A percentile compares a stretch with the other conserved stretches of the same genome.
Conservation (phyloP, 495 filamentous ascomycete genomes). For the Hyphodiscus hymeniophilus region DNA sequence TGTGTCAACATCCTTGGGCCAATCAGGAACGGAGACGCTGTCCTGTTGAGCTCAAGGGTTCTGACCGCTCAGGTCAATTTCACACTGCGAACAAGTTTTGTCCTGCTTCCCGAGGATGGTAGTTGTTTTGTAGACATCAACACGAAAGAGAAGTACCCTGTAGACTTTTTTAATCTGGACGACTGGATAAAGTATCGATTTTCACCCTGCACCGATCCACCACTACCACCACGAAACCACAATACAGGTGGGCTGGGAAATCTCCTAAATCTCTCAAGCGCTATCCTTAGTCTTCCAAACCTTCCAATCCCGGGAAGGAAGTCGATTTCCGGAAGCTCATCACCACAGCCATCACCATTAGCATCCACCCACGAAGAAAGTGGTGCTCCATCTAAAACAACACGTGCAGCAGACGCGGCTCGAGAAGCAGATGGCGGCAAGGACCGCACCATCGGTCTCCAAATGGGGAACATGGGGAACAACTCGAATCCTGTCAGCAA, state of each 20-base stretch:
- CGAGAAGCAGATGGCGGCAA: constrained; percentile 25
- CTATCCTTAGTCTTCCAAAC: constrained; percentile 22
- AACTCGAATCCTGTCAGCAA: constrained; percentile 23
- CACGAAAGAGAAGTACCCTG: constrained; percentile 70
- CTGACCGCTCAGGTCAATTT: constrained; percentile 94
- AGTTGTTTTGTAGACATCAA: constrained; percentile 80
- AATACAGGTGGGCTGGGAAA: constrained; percentile 8
- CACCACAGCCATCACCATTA: background rate
- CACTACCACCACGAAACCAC: constrained; percentile 37
- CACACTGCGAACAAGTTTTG: constrained; percentile 77
- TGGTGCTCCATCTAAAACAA: constrained; percentile 17
- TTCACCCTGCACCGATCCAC: constrained; percentile 64
- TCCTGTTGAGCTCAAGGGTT: constrained; percentile 81
- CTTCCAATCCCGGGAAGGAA: constrained; percentile 22
- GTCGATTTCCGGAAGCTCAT: constrained; percentile 2
- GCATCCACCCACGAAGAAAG: background rate
- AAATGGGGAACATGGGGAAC: constrained; percentile 28
- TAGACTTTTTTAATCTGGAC: constrained; percentile 77
- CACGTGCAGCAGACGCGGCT: constrained; percentile 19
- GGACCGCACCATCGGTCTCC: constrained; percentile 39
- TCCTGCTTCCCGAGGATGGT: constrained; percentile 80
- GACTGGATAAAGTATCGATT: constrained; percentile 74
- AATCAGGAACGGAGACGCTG: constrained; percentile 82
- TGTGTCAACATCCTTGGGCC: constrained; percentile 91
- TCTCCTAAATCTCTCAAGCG: constrained; percentile 15